Base-by-base conservation (phyloP, 1,284 basidiomycete species). In the Ceratobasidium papillatum region DNA sequence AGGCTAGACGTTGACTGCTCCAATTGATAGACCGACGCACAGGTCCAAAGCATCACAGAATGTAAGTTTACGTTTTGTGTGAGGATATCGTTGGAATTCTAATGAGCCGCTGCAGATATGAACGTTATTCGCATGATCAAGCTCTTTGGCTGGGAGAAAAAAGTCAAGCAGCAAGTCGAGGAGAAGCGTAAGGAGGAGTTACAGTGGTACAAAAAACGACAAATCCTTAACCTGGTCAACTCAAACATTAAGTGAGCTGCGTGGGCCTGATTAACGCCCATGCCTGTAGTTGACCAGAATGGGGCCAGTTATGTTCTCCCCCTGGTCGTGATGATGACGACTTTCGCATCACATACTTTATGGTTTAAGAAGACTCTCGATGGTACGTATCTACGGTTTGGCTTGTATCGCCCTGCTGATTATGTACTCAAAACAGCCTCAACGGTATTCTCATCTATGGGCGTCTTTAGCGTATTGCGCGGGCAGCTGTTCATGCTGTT, bases 131-230 rank as follows among this genome's bases (percentile, higher is more conserved):
- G 89, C 32, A 89, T 90, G 85, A 83, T 90, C 81, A 91, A 92
- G 81, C 85, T 92, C 77, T 92, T 92, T 77, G 90, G 87, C 9
- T 90, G 89, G 89, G 89, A 90, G 78, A 81, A 81, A 22, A 85
- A 87, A 77, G 86, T 89, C 81, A 84, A 86, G 74, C 81, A 83
- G 27, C 83, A 85, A 63, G 83, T 90, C 49, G 82, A 84, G 17
- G 84, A 83, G 22, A 87, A 86, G 77, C 80, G 83, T 82, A 87
- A 89, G 71, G 84, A 84, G 3, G 91, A 93, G 81, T 80, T 93
- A 12, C 76, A 77, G 0, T 85, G 82, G 78, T 78, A 88, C 36
- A 84, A 82, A 80, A 85, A 81, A 78, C 81, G 83, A 56, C 83
- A 84, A 75, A 74, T 86, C 49, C 78, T 85, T 41, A 83, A 82